Evolutionary conservation across 1,284 basidiomycete genomes (phyloP).

Genomic region (Leccinum angustisporum): DNA sequence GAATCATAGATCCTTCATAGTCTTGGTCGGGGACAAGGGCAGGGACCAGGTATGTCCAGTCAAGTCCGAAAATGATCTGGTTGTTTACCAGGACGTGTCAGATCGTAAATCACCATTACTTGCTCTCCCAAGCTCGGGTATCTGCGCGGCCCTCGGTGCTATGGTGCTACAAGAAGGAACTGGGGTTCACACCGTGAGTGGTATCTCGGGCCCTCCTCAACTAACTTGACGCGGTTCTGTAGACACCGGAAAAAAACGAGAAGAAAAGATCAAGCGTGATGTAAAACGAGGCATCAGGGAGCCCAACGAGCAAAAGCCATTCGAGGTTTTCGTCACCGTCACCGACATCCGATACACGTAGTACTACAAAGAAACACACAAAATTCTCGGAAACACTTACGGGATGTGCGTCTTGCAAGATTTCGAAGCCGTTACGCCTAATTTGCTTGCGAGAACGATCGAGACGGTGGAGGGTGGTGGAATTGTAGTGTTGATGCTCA

Average conservation of each 20-base stretch:
- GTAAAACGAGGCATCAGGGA: slow-evolving; percentile 93
- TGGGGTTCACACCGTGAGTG: slow-evolving; percentile 86
- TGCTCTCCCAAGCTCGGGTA: slow-evolving; percentile 88
- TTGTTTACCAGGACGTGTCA: slow-evolving; percentile 32
- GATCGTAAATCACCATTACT: slow-evolving; percentile 95
- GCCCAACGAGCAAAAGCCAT: slow-evolving; percentile 93
- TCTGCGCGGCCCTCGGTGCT: slow-evolving; percentile 88
- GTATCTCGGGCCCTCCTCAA: background rate
- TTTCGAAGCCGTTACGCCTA: slow-evolving; percentile 98
- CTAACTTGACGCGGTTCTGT: background rate
- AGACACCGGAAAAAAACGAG: slow-evolving; percentile 96
- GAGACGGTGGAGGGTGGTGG: slow-evolving; percentile 99
- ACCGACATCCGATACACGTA: slow-evolving; percentile 98
- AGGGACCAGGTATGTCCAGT: slow-evolving; percentile 73
- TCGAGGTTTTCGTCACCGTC: slow-evolving; percentile 98
- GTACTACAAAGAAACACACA: slow-evolving; percentile 94
- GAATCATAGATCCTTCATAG: slow-evolving; percentile 95
- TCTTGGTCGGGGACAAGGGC: slow-evolving; percentile 94
- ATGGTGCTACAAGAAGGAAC: slow-evolving; percentile 98
- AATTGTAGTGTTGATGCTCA: slow-evolving; percentile 86
- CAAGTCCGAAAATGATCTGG: slow-evolving; percentile 15
- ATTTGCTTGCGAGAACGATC: slow-evolving; percentile 93
- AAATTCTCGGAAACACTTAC: slow-evolving; percentile 96
- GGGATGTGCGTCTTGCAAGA: slow-evolving; percentile 98
- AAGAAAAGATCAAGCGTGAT: slow-evolving; percentile 93